phyloP scores from a whole-genome alignment of 768 basidiomycete species.

The Postia placenta region DNA sequence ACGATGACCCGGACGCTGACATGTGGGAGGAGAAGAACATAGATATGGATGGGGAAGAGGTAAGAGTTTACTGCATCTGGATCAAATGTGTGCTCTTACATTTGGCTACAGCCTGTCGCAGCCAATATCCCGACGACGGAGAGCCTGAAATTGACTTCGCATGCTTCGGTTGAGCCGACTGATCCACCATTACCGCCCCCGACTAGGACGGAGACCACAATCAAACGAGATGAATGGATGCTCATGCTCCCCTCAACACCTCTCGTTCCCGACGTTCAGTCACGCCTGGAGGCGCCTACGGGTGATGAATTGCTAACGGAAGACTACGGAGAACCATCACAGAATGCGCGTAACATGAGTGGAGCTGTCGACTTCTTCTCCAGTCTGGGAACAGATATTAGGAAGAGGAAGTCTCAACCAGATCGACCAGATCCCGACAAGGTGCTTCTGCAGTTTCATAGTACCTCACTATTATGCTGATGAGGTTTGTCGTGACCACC shows the following conservation, averaged over 20 bases:
- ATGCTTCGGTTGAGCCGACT: constrained; percentile 40
- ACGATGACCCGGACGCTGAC: constrained; percentile 72
- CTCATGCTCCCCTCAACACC: constrained; percentile 37
- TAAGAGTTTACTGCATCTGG: constrained; percentile 29
- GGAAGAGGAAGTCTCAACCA: constrained; percentile 55
- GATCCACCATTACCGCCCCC: constrained; percentile 43
- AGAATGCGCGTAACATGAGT: constrained; percentile 38
- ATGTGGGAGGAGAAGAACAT: constrained; percentile 90
- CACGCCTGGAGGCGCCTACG: constrained; percentile 6
- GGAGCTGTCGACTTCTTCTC: constrained; percentile 88
- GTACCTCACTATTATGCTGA: too few relatives aligned
- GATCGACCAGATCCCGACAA: constrained; percentile 67
- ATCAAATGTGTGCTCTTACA: too few relatives aligned
- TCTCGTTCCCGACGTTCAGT: constrained; percentile 16
- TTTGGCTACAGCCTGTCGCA: constrained; percentile 47
- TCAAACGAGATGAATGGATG: constrained; percentile 90
- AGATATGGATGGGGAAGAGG: constrained; percentile 68
- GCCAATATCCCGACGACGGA: constrained; percentile 74
- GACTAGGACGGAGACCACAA: constrained; percentile 37
- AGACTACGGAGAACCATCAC: constrained; percentile 50
- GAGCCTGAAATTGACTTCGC: constrained; percentile 62
- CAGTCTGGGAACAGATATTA: constrained; percentile 69
- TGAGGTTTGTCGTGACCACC: too few relatives aligned
- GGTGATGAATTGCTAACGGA: constrained; percentile 56
- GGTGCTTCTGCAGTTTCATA: constrained; percentile 37